Base-by-base conservation (phyloP, 2,329 filamentous ascomycete species). In the Fusarium floridanum region DNA sequence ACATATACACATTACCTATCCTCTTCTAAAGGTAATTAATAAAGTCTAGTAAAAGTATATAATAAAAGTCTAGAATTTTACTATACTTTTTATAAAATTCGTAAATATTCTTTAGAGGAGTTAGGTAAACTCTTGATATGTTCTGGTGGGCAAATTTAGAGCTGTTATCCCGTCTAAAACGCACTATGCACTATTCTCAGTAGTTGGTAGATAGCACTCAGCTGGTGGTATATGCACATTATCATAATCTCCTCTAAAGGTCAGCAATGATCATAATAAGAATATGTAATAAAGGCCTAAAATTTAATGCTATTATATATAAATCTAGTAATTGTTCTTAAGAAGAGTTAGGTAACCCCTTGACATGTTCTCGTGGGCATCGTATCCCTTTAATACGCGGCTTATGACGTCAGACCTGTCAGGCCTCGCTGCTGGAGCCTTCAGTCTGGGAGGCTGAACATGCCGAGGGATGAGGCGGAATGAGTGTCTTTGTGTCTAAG, bases 381-480 rank as follows among this genome's bases (percentile, higher is more conserved):
- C 14, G 43, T 24, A 24, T 48, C 43, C 43, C 6, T 12, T 53
- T 27, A 6, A 17, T 5, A 32, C 20, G 37, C 12, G 27, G 6
- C 43, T 53, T 43, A 68, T 60, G 50, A 34, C 61, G 62, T 53
- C 37, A 29, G 20, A 9, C 20, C 16, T 36, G 45, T 22, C 9
- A 22, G 12, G 11, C 12, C 11, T 12, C 12, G 32, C 7, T 27
- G 12, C 39, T 56, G 39, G 59, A 41, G 17, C 17, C 20, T 62
- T 56, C 29, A 50, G 32, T 22, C 41, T n/a, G 34, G 27, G 61
- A 55, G 43, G 29, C 32, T 63, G 22, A 61, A 36, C 22, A 62
- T 27, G 50, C 48, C 36, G n/a, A 69, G 68, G 57, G 50, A 74
- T 62, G 36, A 17, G 61, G 48, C 66, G 65, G 48, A 67, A 73